Base-by-base conservation (phyloP, 192 early-diverging fungal species). In the Helicostylum pulchrum region DNA sequence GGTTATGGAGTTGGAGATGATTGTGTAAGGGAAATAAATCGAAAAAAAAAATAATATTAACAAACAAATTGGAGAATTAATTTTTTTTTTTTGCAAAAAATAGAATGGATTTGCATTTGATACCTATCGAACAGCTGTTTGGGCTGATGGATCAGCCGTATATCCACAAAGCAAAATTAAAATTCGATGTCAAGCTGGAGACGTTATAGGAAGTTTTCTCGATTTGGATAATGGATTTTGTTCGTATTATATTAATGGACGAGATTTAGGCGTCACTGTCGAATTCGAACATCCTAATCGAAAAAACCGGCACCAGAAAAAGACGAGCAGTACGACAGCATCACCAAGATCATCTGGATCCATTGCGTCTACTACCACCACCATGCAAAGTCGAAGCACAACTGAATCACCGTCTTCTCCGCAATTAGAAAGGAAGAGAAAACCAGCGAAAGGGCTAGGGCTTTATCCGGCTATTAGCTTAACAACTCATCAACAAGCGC, bases 81-180 rank as follows among this genome's bases (percentile, higher is more conserved):
- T 63, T 32, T 51, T 11, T 48, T 9, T 21, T 55, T 54, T 20
- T 43, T 31, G 10, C 42, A 44, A 50, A 36, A 31, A 36, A 23
- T 68, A 77, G 71, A 57, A 82, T 67, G 91, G 90, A 7, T 94
- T 92, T 70, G 84, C 89, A 14, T 91, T 79, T 68, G 92, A 94
- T 69, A 88, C 92, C 21, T 80, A 86, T 42, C 72, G 92, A 10
- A 83, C 73, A 23, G 77, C 84, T 59, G 86, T 89, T 31, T 94
- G 92, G 89, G 84, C 77, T 0, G 73, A 77, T 52, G 83, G 80
- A 1, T 58, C 76, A 1, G 66, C 64, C 0, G 76, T 82, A 3
- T 79, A 74, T 53, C 71, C 75, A 15, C 51, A 71, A 42, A 48
- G 17, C 23, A 85, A 83, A 12, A 62, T 53, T 6, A 61, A 59